Percentiles rank a stretch among this genome's conserved stretches.
Evolutionary conservation across 2,329 filamentous ascomycete species (phyloP).

Genomic region (Volutella citrinella): DNA sequence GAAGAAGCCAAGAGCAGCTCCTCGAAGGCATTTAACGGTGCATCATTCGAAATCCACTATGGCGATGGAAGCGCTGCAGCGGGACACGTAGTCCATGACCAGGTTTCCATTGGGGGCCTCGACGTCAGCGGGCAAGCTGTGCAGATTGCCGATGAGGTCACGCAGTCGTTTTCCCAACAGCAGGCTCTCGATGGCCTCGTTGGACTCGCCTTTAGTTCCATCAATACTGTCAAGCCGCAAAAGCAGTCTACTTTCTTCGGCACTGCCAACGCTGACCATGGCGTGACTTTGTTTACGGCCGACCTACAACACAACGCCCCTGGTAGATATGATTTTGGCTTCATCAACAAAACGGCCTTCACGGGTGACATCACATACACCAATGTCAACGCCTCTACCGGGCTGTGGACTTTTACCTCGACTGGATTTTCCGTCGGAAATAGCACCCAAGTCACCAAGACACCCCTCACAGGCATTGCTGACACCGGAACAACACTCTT

Average conservation of each 20-base stretch:
- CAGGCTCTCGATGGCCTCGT: constrained; percentile 40
- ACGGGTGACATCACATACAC: constrained; percentile 60
- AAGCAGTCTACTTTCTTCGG: constrained; percentile 43
- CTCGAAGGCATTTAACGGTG: constrained; percentile 33
- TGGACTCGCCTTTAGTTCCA: constrained; percentile 39
- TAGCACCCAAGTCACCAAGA: constrained; percentile 28
- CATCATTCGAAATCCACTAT: constrained; percentile 40
- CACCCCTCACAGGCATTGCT: constrained; percentile 41
- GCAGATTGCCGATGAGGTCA: constrained; percentile 40
- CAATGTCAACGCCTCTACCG: constrained; percentile 55
- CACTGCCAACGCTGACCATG: constrained; percentile 23
- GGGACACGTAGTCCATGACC: constrained; percentile 43
- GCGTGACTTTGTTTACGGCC: constrained; percentile 59
- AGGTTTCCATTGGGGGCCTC: constrained; percentile 40
- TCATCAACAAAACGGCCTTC: constrained; percentile 63
- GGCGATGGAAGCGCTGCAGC: constrained; percentile 41
- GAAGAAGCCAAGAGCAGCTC: constrained; percentile 37
- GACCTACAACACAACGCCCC: constrained; percentile 53
- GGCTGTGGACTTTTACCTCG: constrained; percentile 60
- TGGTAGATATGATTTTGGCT: constrained; percentile 73
- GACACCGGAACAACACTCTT: constrained; percentile 65
- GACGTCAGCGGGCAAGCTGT: constrained; percentile 39
- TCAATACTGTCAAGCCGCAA: constrained; percentile 41
- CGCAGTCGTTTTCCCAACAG: constrained; percentile 35
- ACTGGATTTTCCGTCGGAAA: constrained; percentile 18